Conservation (phyloP, 345 rosid species). For the Populus pruinosa region DNA sequence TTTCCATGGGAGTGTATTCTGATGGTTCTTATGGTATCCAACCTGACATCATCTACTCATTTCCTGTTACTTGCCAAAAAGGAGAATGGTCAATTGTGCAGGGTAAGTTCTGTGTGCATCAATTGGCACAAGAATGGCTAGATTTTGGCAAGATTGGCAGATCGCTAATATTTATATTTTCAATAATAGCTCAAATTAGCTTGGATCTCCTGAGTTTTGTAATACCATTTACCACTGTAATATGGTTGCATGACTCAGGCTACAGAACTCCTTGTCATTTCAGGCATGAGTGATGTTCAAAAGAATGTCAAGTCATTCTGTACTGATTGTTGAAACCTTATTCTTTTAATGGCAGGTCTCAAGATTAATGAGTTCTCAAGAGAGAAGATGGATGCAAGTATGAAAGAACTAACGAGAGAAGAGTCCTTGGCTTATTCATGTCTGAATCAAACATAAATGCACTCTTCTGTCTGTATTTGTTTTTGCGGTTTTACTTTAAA, state of each 20-base stretch:
- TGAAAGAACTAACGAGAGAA: slow-evolving; percentile 69
- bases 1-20: slow-evolving; percentile 85
- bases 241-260: too few species aligned
- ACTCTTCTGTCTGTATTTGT: too few species aligned
- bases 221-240: too few species aligned
- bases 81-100: slow-evolving; percentile 77
- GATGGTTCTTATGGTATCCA: slow-evolving; percentile 80
- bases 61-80: slow-evolving; percentile 68
- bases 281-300: too few species aligned
- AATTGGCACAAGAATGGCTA: neutral
- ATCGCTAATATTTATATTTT: too few species aligned
- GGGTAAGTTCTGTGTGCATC: slow-evolving; percentile 28
- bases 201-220: too few species aligned
- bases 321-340: too few species aligned
- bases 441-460: slow-evolving; percentile 19
- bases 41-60: slow-evolving; percentile 75
- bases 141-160: too few species aligned
- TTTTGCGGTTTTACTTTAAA: too few species aligned
- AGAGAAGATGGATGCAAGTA: slow-evolving; percentile 69
- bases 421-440: slow-evolving; percentile 56
- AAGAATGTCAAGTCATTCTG: too few species aligned
- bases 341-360: slow-evolving; percentile 40
- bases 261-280: too few species aligned
- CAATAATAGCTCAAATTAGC: too few species aligned
- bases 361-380: slow-evolving; percentile 66